phyloP scores from a whole-genome alignment of 208 protist genomes.

The Trypanosoma scelopori region DNA sequence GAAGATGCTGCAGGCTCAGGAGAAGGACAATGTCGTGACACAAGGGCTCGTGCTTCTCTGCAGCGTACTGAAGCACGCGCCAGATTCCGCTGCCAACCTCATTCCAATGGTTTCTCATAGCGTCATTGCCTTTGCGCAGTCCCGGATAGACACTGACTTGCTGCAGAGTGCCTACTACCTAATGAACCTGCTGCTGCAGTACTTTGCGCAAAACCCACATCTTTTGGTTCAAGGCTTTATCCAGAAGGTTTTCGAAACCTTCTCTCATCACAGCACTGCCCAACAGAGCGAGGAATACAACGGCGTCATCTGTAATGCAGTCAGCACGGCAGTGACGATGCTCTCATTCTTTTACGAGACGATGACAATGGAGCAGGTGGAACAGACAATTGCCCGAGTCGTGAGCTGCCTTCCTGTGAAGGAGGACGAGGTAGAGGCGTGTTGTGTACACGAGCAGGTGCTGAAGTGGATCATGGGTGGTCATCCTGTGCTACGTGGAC shows the following conservation, averaged over 20 bases:
- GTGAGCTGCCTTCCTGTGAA: conserved; percentile 54
- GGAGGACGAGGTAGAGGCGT: conserved; percentile 74
- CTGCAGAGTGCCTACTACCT: conserved; percentile 78
- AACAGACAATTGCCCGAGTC: conserved; percentile 44
- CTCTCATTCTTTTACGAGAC: conserved; percentile 49
- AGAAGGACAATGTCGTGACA: conserved; percentile 68
- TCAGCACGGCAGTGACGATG: conserved; percentile 64
- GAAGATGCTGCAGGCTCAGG: conserved; percentile 50
- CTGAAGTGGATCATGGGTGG: conserved; percentile 56
- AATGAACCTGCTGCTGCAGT: conserved; percentile 69
- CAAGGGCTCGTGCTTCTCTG: conserved; percentile 61
- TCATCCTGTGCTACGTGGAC: conserved; percentile 42
- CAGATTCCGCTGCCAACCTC: conserved; percentile 44
- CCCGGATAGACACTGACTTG: conserved; percentile 45
- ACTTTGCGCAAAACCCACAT: conserved; percentile 38
- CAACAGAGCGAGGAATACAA: conserved; percentile 34
- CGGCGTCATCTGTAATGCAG: conserved; percentile 67
- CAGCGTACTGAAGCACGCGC: conserved; percentile 74
- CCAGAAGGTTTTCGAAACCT: conserved; percentile 35
- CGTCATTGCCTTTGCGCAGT: conserved; percentile 45
- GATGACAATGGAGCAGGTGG: conserved; percentile 21
- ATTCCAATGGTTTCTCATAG: conserved; percentile 52
- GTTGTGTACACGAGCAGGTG: conserved; percentile 70
- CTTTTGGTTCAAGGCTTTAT: conserved; percentile 41
- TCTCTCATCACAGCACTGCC: conserved; percentile 44